A percentile compares a stretch with the other conserved stretches of the same genome.
Evolutionary conservation across 139 green algal genomes (phyloP).

Genomic region (Zygnema cylindricum): DNA sequence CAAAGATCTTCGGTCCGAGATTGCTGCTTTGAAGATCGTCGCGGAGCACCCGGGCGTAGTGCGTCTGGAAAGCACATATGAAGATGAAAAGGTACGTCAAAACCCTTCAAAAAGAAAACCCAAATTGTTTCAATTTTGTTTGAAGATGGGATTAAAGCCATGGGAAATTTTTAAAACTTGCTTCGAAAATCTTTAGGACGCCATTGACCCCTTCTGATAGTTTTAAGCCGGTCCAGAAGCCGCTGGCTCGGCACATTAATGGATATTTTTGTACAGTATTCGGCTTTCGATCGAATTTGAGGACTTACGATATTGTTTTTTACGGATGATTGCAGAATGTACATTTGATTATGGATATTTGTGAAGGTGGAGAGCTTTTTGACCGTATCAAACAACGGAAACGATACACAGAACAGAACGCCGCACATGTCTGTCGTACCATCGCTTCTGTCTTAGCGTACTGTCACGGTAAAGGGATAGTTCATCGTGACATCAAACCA

Average conservation of each 20-base stretch:
- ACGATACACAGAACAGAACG: slow-evolving; percentile 59
- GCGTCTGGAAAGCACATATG: neutral
- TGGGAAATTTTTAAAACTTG: too few species aligned
- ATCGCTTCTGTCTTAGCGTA: slow-evolving; percentile 43
- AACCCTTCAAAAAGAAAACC: neutral
- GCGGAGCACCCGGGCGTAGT: neutral
- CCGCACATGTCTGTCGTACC: slow-evolving; percentile 79
- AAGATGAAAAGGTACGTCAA: slow-evolving; percentile 20
- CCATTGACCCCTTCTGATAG: neutral
- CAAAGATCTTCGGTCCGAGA: slow-evolving; percentile 88
- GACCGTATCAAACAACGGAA: slow-evolving; percentile 76
- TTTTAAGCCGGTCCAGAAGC: too few species aligned
- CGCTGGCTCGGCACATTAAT: too few species aligned
- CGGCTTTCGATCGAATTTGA: too few species aligned
- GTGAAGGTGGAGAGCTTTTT: slow-evolving; percentile 92
- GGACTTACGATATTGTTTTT: neutral
- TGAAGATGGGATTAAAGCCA: too few species aligned
- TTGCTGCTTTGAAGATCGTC: slow-evolving; percentile 56
- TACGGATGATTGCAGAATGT: slow-evolving; percentile 43
- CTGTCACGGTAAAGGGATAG: slow-evolving; percentile 91
- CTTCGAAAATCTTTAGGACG: neutral
- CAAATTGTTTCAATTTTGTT: neutral
- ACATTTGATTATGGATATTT: slow-evolving; percentile 84
- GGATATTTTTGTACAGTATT: too few species aligned
- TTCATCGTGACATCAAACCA: slow-evolving; percentile 84